These are phyloP conservation scores for Mycosphaerella sp. DNA, from an alignment of 2,329 filamentous ascomycete genomes.

Conservation along the genomic window DNA sequence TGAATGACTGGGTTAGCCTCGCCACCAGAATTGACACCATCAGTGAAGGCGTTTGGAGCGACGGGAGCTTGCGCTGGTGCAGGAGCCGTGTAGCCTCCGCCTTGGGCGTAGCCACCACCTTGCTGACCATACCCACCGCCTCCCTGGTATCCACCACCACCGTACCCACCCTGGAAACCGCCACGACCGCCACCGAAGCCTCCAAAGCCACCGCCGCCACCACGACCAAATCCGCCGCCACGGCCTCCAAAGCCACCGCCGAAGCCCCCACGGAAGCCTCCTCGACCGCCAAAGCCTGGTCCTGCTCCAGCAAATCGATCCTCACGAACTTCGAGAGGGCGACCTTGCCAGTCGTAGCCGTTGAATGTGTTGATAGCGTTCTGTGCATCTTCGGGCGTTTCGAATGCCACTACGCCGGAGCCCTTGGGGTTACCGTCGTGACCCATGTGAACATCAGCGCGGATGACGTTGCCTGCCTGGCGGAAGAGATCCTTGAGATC, in stretches of 20 bases:
- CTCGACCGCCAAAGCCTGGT: conserved; percentile 36
- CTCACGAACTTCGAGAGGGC: conserved; percentile 87
- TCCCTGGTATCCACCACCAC: conserved; percentile 46
- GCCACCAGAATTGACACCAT: conserved; percentile 79
- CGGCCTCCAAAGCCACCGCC: conserved; percentile 36
- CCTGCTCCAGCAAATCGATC: conserved; percentile 75
- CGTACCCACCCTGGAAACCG: conserved; percentile 39
- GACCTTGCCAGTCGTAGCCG: conserved; percentile 97
- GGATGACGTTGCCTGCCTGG: conserved; percentile 86
- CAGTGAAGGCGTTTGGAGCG: conserved; percentile 81
- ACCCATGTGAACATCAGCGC: conserved; percentile 89
- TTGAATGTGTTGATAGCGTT: conserved; percentile 98
- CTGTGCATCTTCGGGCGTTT: conserved; percentile 87
- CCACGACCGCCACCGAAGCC: conserved; percentile 58
- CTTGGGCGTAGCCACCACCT: conserved; percentile 42
- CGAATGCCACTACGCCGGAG: conserved; percentile 94
- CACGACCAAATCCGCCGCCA: conserved; percentile 46
- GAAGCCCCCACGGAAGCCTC: conserved; percentile 40
- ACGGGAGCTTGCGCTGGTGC: conserved; percentile 44
- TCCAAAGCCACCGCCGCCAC: conserved; percentile 53
- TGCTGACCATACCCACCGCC: conserved; percentile 55
- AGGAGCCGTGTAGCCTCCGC: conserved; percentile 33
- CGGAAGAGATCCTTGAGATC: conserved; percentile 98
- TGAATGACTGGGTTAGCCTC: conserved; percentile 83
- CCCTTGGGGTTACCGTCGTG: conserved; percentile 92